Conservation (phyloP, 345 rosid species). For the Eucalyptus decipiens region DNA sequence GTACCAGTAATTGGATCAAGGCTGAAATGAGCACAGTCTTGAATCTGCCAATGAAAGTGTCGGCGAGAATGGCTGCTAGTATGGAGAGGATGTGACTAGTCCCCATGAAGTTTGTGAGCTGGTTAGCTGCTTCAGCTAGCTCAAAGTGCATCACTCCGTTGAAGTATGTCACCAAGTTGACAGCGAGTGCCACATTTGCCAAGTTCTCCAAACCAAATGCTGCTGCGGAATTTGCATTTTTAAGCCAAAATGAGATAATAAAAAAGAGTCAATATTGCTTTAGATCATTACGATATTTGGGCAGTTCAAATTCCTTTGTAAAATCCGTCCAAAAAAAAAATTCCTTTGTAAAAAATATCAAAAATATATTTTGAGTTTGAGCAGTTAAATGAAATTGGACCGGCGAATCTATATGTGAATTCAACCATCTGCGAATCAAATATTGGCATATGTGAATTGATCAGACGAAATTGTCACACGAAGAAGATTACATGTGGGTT, state of each 20-base stretch:
- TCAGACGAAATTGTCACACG: no score
- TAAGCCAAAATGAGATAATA: neutral
- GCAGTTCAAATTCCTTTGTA: neutral
- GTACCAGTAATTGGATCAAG: conserved; percentile 35
- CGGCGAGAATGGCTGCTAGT: conserved; percentile 30
- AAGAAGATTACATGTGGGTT: no score
- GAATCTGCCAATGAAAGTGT: conserved; percentile 35
- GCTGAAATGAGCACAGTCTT: conserved; percentile 25
- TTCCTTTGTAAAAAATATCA: neutral
- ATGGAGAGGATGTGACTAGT: conserved; percentile 26
- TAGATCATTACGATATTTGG: neutral
- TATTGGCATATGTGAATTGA: no score
- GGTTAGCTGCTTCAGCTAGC: conserved; percentile 40
- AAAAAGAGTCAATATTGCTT: neutral
- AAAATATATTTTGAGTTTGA: no score
- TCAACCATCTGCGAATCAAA: no score
- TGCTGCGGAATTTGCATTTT: conserved; percentile 5
- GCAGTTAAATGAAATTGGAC: fast-evolving
- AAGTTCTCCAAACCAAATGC: conserved; percentile 22
- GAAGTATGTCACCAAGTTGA: conserved; percentile 45
- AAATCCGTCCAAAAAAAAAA: no score
- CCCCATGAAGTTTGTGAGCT: conserved; percentile 47
- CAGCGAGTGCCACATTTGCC: conserved; percentile 26
- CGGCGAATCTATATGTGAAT: no score
- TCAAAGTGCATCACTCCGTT: conserved; percentile 32